phyloP scores from a whole-genome alignment of 495 filamentous ascomycete species.

The Aspergillus egyptiacus region DNA sequence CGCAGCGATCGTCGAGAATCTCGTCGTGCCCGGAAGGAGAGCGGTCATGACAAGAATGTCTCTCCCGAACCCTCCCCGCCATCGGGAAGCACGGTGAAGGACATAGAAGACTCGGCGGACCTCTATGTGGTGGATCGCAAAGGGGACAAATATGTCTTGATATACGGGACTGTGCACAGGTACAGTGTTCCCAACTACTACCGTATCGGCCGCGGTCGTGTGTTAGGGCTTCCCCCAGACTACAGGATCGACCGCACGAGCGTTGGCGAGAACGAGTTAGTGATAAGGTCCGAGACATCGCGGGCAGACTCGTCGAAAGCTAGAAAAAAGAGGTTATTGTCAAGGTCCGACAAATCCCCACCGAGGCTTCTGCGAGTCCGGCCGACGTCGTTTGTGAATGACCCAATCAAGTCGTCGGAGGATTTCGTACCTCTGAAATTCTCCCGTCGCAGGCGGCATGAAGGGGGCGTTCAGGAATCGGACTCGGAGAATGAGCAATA shows the following conservation, averaged over 20 bases:
- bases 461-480: constrained; percentile 3
- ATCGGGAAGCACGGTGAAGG: constrained; percentile 13
- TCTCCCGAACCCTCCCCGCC: constrained; percentile 3
- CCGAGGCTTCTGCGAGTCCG: constrained; percentile 24
- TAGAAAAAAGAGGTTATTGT: constrained; percentile 23
- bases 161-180: constrained; percentile 55
- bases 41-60: constrained; percentile 1
- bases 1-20: constrained; percentile 16
- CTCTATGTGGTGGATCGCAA: constrained; percentile 48
- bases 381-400: constrained; percentile 15
- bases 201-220: constrained; percentile 51
- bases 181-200: constrained; percentile 56
- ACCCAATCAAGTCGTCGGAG: constrained; percentile 22
- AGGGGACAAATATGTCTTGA: constrained; percentile 56
- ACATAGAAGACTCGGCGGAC: constrained; percentile 17
- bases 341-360: constrained; percentile 12
- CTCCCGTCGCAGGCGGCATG: constrained; percentile 21
- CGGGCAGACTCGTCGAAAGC: constrained; percentile 18
- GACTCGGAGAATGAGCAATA: constrained; percentile 44
- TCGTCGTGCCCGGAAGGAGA: constrained; percentile 2
- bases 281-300: constrained; percentile 32
- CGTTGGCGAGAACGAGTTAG: constrained; percentile 40
- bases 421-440: constrained; percentile 43
- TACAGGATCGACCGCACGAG: constrained; percentile 50
- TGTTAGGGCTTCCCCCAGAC: constrained; percentile 48